Base-by-base conservation (phyloP, 2,329 filamentous ascomycete genomes). In the Rosellinia necatrix region DNA sequence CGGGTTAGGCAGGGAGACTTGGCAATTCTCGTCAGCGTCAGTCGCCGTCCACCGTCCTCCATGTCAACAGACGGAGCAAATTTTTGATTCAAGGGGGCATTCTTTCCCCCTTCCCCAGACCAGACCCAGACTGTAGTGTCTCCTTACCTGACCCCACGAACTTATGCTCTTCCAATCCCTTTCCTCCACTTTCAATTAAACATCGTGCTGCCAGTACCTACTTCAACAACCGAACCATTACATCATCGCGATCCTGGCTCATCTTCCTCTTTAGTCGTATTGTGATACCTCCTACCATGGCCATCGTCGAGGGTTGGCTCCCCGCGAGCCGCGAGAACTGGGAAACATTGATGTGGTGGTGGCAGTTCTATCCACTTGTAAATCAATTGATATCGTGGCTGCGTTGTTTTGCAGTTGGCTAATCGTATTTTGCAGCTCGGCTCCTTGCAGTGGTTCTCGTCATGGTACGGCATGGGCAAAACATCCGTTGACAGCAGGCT, bases 391-490 rank as follows among this genome's bases (percentile, higher is more conserved):
- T 24, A 8, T 13, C 13, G n/a, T n/a, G n/a, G n/a, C n/a, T n/a
- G n/a, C n/a, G n/a, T n/a, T n/a, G n/a, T n/a, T n/a, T n/a, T n/a
- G n/a, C 9, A 15, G 49, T 38, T 48, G 40, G n/a, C 53, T 61
- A 49, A 60, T 25, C n/a, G 13, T 15, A 41, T 51, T 10, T 15
- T 42, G 6, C 58, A 96, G 91, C 68, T 91, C 61, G 87, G 87
- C 0, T 81, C 85, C 1, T 48, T 84, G 19, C 92, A 96, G 84
- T 96, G 89, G 87, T 56, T 87, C 53, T 76, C 81, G n/a, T 81
- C 84, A 52, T 96, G 85, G 82, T 94, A 97, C 72, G 90, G 90
- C 47, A 91, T 93, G 78, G 94, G 94, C 72, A 97, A 97, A 75
- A 96, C 92, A 2, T 96, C 91, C 3, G 81, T 86, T 15, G 69